Evolutionary conservation across 805 yeast species (phyloP).

Genomic region (Kregervanrija delftensis): DNA sequence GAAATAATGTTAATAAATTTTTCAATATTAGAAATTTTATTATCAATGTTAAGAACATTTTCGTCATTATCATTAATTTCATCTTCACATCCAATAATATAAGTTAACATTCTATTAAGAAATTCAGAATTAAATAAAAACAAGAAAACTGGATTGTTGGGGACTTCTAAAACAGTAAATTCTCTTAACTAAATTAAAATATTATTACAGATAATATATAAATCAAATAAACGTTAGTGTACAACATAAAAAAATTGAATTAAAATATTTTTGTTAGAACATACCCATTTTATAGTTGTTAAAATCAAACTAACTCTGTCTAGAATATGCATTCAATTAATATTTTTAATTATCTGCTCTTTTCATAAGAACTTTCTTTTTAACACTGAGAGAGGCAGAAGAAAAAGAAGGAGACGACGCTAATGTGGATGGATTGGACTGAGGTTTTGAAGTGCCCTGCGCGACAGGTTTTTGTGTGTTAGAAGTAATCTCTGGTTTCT

Average conservation of each 20-base stretch:
- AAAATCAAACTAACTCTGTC: not conserved
- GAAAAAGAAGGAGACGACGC: too few relatives aligned
- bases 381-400: too few relatives aligned
- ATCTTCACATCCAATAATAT: conserved; percentile 14
- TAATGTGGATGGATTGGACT: too few relatives aligned
- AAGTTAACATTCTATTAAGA: conserved; percentile 12
- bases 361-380: too few relatives aligned
- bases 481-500: too few relatives aligned
- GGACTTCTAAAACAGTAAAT: conserved; percentile 5
- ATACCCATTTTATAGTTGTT: too few relatives aligned
- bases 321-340: too few relatives aligned
- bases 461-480: too few relatives aligned
- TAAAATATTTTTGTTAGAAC: not conserved
- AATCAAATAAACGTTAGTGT: not conserved
- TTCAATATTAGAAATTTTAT: not conserved
- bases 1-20: conserved; percentile 3
- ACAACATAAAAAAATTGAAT: not conserved
- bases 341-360: too few relatives aligned
- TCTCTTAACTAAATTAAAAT: conserved; percentile 3
- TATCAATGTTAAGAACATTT: not conserved
- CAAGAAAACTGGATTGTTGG: conserved; percentile 1
- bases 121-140: conserved; percentile 11
- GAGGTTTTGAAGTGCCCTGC: too few relatives aligned
- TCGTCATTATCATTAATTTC: conserved; percentile 7
- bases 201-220: not conserved